A percentile compares a stretch with the other conserved stretches of the same genome.
phyloP scores from a whole-genome alignment of 805 yeast species.

The Myxozyma sirexii region DNA sequence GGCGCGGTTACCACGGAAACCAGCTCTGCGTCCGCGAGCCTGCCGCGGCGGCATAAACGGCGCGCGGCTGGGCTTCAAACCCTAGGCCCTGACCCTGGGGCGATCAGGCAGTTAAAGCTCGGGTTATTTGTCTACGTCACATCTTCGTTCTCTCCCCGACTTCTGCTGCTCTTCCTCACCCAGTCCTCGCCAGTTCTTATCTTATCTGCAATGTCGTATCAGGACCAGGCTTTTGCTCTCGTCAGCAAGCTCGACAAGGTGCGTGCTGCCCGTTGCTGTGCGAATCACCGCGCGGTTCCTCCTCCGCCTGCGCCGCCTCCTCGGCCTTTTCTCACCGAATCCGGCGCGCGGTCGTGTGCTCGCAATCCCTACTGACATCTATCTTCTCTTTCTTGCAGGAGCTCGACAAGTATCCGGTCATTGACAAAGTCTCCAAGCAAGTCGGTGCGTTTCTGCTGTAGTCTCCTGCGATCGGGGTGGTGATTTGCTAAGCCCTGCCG shows the following conservation, averaged over 20 bases:
- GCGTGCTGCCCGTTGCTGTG: conserved; percentile 1
- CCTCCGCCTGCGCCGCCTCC: not conserved
- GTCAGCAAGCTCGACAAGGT: conserved; percentile 39
- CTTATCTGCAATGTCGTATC: conserved; percentile 30
- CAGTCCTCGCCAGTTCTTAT: not conserved
- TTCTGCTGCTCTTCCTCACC: not conserved
- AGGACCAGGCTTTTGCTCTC: conserved; percentile 38
- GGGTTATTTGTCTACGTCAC: not conserved
- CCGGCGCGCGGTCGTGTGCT: not conserved
- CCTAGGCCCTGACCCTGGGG: not conserved
- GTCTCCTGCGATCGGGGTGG: not conserved
- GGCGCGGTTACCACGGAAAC: conserved; percentile 6
- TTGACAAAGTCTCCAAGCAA: conserved; percentile 42
- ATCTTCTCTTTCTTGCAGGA: conserved; percentile 32
- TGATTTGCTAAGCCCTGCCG: not conserved
- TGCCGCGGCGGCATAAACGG: not conserved
- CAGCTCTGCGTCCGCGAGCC: not conserved
- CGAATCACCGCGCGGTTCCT: not conserved
- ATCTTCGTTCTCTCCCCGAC: not conserved
- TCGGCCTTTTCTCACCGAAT: not conserved
- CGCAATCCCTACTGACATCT: not conserved
- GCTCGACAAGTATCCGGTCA: conserved; percentile 41
- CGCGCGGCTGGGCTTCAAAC: not conserved
- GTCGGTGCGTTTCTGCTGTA: conserved; percentile 32
- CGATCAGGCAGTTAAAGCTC: no score